Conservation (phyloP, 148 eudicot genomes). For the Nyssa sinensis region DNA sequence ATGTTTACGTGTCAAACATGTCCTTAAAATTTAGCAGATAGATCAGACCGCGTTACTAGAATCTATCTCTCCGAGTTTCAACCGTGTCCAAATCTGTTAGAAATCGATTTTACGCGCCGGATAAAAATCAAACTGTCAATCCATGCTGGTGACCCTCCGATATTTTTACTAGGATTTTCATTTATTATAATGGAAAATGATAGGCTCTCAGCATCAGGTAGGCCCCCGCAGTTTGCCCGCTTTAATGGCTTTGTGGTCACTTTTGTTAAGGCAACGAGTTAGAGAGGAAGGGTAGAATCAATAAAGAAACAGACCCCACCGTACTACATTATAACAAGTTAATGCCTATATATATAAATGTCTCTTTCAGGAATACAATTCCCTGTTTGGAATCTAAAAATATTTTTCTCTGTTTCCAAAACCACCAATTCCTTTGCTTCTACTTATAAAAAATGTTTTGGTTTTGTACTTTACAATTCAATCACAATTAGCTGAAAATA, state of each 20-base stretch:
- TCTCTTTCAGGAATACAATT: neutral
- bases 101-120: too few relatives aligned
- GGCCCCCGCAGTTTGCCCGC: neutral
- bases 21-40: too few relatives aligned
- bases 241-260: neutral
- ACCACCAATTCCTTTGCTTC: neutral
- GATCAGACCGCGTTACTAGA: too few relatives aligned
- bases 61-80: too few relatives aligned
- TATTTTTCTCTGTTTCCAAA: too few relatives aligned
- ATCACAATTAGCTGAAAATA: neutral
- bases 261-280: neutral
- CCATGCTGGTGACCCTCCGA: too few relatives aligned
- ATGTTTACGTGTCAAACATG: too few relatives aligned
- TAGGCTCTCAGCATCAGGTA: neutral
- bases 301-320: neutral
- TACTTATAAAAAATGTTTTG: neutral
- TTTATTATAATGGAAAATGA: too few relatives aligned
- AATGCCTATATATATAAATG: neutral
- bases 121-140: too few relatives aligned
- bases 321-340: neutral
- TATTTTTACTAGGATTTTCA: too few relatives aligned
- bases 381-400: neutral
- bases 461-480: neutral
- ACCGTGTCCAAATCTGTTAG: too few relatives aligned
- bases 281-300: too few relatives aligned